Base-by-base conservation (phyloP, 75 land plant genomes). In the Selaginella moellendorffii region DNA sequence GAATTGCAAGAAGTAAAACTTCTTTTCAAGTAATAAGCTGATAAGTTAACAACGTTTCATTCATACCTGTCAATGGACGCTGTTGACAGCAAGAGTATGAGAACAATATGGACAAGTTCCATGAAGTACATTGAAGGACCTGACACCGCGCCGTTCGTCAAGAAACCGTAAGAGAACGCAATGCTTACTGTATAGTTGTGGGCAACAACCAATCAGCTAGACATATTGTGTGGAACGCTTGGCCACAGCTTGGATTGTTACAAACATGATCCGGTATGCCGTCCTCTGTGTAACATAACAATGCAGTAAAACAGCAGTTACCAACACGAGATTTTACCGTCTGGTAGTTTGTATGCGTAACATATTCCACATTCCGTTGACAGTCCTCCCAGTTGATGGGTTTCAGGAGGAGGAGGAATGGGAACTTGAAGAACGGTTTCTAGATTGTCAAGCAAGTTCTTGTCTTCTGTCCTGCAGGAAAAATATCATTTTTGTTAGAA, bases 71-170 rank as follows among this genome's bases (percentile, higher is more conserved):
- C 46, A 36, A 36, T 36, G 5, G 46, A 14, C 46, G 14, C 46
- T 36, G 69, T 83, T 90, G 53, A 90, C 81, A 0, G 90, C 90
- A 30, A 90, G 68, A 19, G 85, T 87, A 29, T 82, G 83, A 36
- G 87, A 86, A 68, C 96, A 86, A 66, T 86, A 84, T 0, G 96
- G 96, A 65, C 96, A 90, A 54, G 74, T 73, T 10, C 96, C 96
- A 72, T 81, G 86, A 19, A 90, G 74, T 28, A 84, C 87, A 76
- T 82, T 75, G 63, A 83, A 90, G 31, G 91, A 86, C 78, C 96
- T 90, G 82, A 72, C 51, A 62, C 29, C 61, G 26, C n/a, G 24
- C 65, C 30, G 29, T 27, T 23, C 18, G 24, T 9, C 29, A 24
- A 27, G 63, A 60, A 17, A 14, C 1, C 9, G 54, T 18, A 19